Conservation (phyloP, 768 basidiomycete genomes). For the Naganishia kalamii region DNA sequence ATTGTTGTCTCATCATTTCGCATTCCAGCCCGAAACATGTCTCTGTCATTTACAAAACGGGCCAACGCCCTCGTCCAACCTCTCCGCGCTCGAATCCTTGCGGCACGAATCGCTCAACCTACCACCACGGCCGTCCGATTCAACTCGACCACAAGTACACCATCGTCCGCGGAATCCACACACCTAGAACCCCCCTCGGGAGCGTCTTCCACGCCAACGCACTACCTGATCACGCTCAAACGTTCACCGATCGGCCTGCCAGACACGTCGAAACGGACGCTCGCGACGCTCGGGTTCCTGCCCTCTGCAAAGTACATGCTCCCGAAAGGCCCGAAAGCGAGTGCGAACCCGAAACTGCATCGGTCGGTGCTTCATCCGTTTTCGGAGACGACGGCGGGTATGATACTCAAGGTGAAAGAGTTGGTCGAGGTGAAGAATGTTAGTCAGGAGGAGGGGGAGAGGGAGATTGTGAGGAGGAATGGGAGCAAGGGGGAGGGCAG, state of each 20-base stretch:
- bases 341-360: conserved; percentile 57
- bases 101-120: too few species aligned
- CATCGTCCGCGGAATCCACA: background rate
- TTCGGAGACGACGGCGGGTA: conserved; percentile 68
- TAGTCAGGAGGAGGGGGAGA: conserved; percentile 45
- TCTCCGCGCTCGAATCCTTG: background rate
- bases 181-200: background rate
- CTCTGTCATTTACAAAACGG: background rate
- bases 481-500: conserved; percentile 32
- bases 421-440: conserved; percentile 83
- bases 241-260: conserved; percentile 82
- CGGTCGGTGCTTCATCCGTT: conserved; percentile 78
- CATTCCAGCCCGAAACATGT: background rate
- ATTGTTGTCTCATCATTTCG: background rate
- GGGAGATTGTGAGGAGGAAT: conserved; percentile 27
- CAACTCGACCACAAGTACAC: background rate
- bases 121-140: too few species aligned
- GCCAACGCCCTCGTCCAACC: background rate
- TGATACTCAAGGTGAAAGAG: conserved; percentile 82
- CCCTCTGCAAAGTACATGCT: background rate
- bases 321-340: conserved; percentile 3
- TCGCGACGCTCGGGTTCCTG: conserved; percentile 68
- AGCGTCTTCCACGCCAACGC: conserved; percentile 50
- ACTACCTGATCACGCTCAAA: conserved; percentile 81
- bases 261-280: conserved; percentile 62